phyloP scores from a whole-genome alignment of 2,329 filamentous ascomycete species.

The Pestalotiopsis sp. region DNA sequence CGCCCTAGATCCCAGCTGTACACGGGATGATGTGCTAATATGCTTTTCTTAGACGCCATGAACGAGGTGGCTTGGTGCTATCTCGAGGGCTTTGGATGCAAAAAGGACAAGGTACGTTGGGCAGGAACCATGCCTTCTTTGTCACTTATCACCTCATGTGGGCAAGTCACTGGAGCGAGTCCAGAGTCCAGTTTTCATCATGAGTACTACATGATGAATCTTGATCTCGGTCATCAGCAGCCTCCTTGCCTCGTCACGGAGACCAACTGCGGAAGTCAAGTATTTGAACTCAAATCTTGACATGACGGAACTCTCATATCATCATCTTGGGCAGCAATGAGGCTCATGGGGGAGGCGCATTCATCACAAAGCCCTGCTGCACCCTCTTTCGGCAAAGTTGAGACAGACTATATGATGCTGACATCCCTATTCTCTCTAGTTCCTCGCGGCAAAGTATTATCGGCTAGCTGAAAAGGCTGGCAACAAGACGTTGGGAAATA shows the following conservation, averaged over 20 bases:
- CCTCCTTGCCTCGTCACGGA: constrained; percentile 2
- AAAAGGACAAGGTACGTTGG: constrained; percentile 92
- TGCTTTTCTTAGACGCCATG: constrained; percentile 74
- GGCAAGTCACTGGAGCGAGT: constrained; percentile 1
- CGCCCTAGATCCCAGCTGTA: not conserved
- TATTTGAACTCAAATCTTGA: not conserved
- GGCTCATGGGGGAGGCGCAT: constrained; percentile 23
- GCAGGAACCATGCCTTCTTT: constrained; percentile 24
- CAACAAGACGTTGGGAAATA: constrained; percentile 89
- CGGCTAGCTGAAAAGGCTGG: constrained; percentile 87
- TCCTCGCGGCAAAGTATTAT: constrained; percentile 84
- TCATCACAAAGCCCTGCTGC: constrained; percentile 14
- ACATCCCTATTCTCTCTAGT: constrained; percentile 53
- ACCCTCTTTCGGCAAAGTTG: constrained; percentile 12
- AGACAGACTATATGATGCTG: constrained; percentile 51
- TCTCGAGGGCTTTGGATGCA: constrained; percentile 92
- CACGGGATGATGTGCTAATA: not conserved
- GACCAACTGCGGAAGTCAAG: not conserved
- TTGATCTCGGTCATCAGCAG: not conserved
- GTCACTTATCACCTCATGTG: constrained; percentile 26
- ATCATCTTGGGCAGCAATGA: constrained; percentile 45
- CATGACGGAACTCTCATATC: constrained; percentile 10
- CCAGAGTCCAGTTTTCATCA: not conserved
- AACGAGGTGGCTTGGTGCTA: constrained; percentile 97
- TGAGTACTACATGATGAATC: not conserved